Percentiles rank a stretch among this genome's conserved stretches.
Conservation (phyloP, 2,329 filamentous ascomycete genomes). For the Onygenales sp. region DNA sequence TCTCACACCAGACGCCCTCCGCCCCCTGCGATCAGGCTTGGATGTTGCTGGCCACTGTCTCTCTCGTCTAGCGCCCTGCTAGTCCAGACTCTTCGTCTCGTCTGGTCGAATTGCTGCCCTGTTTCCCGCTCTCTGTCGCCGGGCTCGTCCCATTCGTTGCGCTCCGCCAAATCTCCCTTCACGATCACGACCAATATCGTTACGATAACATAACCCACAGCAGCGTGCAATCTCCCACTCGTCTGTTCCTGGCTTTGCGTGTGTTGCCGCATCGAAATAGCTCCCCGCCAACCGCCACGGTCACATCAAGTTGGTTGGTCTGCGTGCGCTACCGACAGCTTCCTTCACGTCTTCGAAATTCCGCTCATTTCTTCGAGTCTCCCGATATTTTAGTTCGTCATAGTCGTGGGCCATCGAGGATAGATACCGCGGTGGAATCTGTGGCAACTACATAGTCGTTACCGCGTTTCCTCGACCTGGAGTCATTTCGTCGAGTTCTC, state of each 20-base stretch:
- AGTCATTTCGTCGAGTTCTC: not conserved
- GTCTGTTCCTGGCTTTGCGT: not conserved
- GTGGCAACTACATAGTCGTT: not conserved
- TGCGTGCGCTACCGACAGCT: not conserved
- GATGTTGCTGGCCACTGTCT: not conserved
- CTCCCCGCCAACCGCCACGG: not conserved
- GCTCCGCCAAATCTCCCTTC: not conserved
- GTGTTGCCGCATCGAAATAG: not conserved
- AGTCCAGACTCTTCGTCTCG: not conserved
- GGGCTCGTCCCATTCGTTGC: not conserved
- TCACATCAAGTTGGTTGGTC: not conserved
- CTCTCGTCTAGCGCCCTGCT: not conserved
- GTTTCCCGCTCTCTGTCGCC: not conserved
- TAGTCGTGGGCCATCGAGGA: not conserved
- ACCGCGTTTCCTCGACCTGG: too few species aligned
- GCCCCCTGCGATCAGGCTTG: not conserved
- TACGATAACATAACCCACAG: not conserved
- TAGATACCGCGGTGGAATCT: not conserved
- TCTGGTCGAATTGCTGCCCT: not conserved
- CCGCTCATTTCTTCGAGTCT: not conserved
- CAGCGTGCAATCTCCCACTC: not conserved
- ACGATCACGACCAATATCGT: not conserved
- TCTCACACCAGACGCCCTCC: not conserved
- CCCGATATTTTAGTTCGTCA: not conserved
- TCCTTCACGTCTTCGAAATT: not conserved